Evolutionary conservation across 257 asterid species (phyloP), one percentile per base, ranked within the genome.

Genomic region (Primulina huaijiensis): DNA sequence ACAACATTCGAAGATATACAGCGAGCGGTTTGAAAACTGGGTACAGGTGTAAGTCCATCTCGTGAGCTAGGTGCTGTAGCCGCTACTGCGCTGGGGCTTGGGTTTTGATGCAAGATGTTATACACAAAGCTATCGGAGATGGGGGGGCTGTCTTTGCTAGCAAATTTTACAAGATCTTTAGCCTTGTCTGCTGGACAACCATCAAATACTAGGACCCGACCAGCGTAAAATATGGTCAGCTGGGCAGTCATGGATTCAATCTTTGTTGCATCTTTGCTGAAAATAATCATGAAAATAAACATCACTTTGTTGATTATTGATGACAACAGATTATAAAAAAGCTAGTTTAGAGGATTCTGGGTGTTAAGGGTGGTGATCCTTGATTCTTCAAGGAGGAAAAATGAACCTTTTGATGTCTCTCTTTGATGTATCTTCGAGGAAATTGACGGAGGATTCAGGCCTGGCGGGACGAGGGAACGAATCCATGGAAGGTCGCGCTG

Each of bases 161-260:
- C 97, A 72, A 83, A 76, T 0, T 76, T 53, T 75, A 88, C 62
- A 10, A 88, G 75, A 58, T 89, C 89, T 64, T 74, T 66, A 11
- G 80, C 92, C 71, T 77, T 88, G 20, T 85, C 82, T 16, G 84
- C 77, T 2, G 96, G 78, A 67, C 73, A 85, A 67, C 83, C 89
- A 33, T 86, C 86, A 63, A 86, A 88, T 63, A 88, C 94, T 34
- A 87, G 64, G 25, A 90, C 88, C 73, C 69, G 71, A 33, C 90
- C 94, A 4, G 74, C 86, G 73, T 88, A 90, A 70, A 90, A 90
- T 27, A 90, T 86, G 8, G 97, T 90, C 89, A 90, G 59, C 21
- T 81, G 93, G 20, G 88, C 78, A 23, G 79, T 46, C 74, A 75
- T 79, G 9, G 83, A 58, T 43, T 77, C 86, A 60, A 38, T 62